A percentile compares a stretch with the other conserved stretches of the same genome.
phyloP scores from a whole-genome alignment of 2,329 filamentous ascomycete genomes.

The Thielaviopsis punctulata region DNA sequence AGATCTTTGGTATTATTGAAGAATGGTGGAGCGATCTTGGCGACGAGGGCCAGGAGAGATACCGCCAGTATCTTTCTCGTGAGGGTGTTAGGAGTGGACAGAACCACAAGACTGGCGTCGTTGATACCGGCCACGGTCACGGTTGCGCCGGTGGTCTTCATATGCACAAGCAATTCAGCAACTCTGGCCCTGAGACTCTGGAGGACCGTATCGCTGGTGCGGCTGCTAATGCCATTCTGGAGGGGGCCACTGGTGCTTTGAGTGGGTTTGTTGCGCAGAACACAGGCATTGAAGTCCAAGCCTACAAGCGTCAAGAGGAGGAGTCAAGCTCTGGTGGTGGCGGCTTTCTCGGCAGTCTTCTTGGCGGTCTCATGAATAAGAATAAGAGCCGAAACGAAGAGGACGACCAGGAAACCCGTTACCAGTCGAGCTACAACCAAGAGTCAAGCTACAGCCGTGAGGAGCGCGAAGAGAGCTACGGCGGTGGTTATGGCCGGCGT shows the following conservation, averaged over 20 bases:
- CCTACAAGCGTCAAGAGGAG: slow-evolving; percentile 17
- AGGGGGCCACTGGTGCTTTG: slow-evolving; percentile 37
- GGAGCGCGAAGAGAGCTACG: slow-evolving; percentile 16
- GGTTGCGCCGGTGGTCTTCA: slow-evolving; percentile 64
- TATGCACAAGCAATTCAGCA: slow-evolving; percentile 49
- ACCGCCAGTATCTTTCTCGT: slow-evolving; percentile 60
- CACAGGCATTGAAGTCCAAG: slow-evolving; percentile 26
- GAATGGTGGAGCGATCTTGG: slow-evolving; percentile 65
- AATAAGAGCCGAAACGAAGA: slow-evolving; percentile 24
- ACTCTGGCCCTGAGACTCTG: slow-evolving; percentile 27
- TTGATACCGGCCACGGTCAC: slow-evolving; percentile 72
- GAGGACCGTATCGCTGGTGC: slow-evolving; percentile 40
- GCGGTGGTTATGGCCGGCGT: slow-evolving; percentile 6
- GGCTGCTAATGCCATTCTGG: slow-evolving; percentile 38
- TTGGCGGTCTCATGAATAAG: slow-evolving; percentile 42
- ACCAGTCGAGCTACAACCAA: slow-evolving; percentile 40
- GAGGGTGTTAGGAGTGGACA: slow-evolving; percentile 58
- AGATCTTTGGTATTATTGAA: slow-evolving; percentile 67
- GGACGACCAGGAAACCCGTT: slow-evolving; percentile 29
- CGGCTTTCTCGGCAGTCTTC: slow-evolving; percentile 49
- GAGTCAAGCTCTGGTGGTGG: slow-evolving; percentile 46
- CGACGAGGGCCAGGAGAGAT: slow-evolving; percentile 43
- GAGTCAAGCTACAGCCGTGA: slow-evolving; percentile 33
- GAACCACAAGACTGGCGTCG: slow-evolving; percentile 74
- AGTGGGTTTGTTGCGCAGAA: slow-evolving; percentile 29